Percentiles rank a stretch among this genome's conserved stretches.
phyloP scores from a whole-genome alignment of 106 monocot species.

The Dioscorea alata region DNA sequence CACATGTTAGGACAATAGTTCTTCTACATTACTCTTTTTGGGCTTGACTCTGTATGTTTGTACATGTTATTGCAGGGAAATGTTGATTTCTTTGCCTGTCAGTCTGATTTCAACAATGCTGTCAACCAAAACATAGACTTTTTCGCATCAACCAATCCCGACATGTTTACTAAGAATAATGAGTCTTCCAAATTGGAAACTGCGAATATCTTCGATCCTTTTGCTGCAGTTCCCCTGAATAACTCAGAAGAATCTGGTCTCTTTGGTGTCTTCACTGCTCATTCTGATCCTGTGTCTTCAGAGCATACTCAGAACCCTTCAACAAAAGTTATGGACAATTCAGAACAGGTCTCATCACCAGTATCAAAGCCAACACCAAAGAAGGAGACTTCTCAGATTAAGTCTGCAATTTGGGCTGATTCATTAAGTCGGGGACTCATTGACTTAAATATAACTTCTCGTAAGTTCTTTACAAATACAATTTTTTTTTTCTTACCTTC shows the following conservation, averaged over 20 bases:
- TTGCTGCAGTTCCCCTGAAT: constrained; percentile 56
- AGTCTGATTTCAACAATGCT: constrained; percentile 42
- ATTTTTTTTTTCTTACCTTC: not conserved
- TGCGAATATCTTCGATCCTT: constrained; percentile 54
- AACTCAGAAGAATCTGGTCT: constrained; percentile 51
- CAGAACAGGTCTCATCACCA: constrained; percentile 10
- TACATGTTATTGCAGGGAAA: constrained; percentile 34
- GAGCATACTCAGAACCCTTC: constrained; percentile 11
- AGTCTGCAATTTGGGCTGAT: constrained; percentile 97
- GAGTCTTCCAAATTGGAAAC: constrained; percentile 18
- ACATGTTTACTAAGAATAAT: constrained; percentile 14
- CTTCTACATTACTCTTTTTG: too few relatives aligned
- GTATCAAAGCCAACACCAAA: constrained; percentile 24
- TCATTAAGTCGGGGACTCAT: constrained; percentile 92
- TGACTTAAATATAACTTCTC: constrained; percentile 73
- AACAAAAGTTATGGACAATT: not conserved
- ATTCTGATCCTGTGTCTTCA: constrained; percentile 16
- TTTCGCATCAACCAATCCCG: constrained; percentile 34
- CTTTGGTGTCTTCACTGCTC: constrained; percentile 61
- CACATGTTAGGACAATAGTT: too few relatives aligned
- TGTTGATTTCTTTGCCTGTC: constrained; percentile 53
- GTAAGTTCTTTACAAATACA: constrained; percentile 42
- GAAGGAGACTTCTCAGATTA: constrained; percentile 67
- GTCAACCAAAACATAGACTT: constrained; percentile 38
- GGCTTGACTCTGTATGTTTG: not conserved